These are phyloP conservation scores for Candida glucosophila DNA, from an alignment of 1,139 yeast genomes.

Conservation along the genomic window DNA sequence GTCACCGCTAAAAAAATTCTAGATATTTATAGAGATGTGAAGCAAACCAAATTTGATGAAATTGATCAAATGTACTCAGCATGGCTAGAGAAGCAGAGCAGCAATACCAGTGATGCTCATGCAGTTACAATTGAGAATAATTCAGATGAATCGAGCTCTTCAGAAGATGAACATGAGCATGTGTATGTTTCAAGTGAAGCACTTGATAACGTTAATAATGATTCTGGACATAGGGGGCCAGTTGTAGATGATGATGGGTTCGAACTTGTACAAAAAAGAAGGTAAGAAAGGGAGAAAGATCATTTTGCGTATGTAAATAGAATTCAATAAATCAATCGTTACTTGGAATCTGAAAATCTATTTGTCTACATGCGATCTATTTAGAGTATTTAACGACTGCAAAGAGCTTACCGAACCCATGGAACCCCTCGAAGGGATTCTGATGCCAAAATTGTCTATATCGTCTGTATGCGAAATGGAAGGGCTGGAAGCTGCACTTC, in stretches of 20 bases:
- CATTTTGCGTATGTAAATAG: too few species aligned
- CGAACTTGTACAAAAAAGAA: slow-evolving; percentile 70
- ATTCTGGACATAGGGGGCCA: too few species aligned
- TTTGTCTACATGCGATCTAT: slow-evolving; percentile 30
- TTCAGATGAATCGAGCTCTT: slow-evolving; percentile 56
- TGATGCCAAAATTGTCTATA: slow-evolving; percentile 22
- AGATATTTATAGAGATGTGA: slow-evolving; percentile 58
- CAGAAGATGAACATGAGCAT: slow-evolving; percentile 27
- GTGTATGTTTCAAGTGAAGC: too few species aligned
- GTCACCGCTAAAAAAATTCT: slow-evolving; percentile 63
- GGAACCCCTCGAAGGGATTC: slow-evolving; percentile 9
- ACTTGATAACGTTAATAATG: too few species aligned
- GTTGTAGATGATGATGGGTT: slow-evolving; percentile 90
- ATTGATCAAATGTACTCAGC: slow-evolving; percentile 53
- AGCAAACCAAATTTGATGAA: slow-evolving; percentile 37
- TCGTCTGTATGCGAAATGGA: slow-evolving; percentile 14
- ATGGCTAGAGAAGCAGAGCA: slow-evolving; percentile 48
- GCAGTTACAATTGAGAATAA: slow-evolving; percentile 29
- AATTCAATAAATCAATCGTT: too few species aligned
- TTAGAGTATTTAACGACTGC: slow-evolving; percentile 34
- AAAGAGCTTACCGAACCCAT: slow-evolving; percentile 31
- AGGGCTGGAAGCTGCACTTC: too few species aligned
- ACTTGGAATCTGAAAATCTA: too few species aligned
- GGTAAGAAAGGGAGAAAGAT: too few species aligned
- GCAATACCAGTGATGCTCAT: slow-evolving; percentile 14